Base-by-base conservation (phyloP, 306 rosid species). In the Arachis stenosperma region DNA sequence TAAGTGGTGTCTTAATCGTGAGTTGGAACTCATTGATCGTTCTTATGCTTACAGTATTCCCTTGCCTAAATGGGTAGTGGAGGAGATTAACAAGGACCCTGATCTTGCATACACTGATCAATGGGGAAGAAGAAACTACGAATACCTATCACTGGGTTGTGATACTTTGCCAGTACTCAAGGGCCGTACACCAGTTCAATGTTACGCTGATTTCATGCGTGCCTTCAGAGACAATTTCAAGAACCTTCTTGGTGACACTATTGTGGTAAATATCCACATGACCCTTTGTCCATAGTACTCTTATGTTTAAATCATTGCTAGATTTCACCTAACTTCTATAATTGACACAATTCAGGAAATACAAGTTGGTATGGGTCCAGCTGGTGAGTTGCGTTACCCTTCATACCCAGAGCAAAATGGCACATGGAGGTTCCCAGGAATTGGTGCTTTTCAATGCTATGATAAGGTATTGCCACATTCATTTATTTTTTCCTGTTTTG, bases 341-440 rank as follows among this genome's bases (percentile, higher is more conserved):
- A n/a, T 1, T 67, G 57, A 11, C 15, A 65, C 29, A 65, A 51
- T 39, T 56, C 84, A 95, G 99, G 99, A 95, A 91, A 91, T 95
- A 48, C 99, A 95, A 91, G 98, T 88, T 62, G 99, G 99, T 10
- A 95, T 95, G 99, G 99, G 99, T 60, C 99, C 99, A n/a, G 97
- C 98, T 0, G 99, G 99, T 51, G 99, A 95, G 80, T 85, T 95
- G 17, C 96, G 99, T 30, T 95, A 95, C 50, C 99, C 99, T 46
- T 91, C 99, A 4, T 95, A 95, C 80, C 99, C 99, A 3, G 98
- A 95, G 83, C 87, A 85, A 78, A 68, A 91, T 62, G 99, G 97
- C n/a, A 88, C 84, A 41, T 95, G 99, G 99, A 77, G 47, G 13
- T 95, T 91, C 75, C 99, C 99, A 1, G 99, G 99, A 61, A 94